Evolutionary conservation across 163 green algal genomes (phyloP).

Genomic region (Scenedesmus sp.): DNA sequence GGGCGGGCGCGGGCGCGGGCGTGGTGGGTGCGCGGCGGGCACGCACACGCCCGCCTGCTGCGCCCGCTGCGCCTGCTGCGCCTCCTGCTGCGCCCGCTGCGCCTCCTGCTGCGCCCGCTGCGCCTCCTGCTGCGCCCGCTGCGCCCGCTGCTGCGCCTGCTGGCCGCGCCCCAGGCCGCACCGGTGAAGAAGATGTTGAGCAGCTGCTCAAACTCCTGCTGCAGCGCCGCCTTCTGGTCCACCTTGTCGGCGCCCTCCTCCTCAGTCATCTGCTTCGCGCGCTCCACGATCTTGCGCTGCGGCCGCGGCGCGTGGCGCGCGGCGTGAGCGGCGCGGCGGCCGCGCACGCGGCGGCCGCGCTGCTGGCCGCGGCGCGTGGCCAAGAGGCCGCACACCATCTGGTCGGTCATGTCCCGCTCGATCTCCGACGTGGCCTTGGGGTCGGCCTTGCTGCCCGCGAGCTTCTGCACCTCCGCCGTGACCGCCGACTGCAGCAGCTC

Average conservation of each 20-base stretch:
- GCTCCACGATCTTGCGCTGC: slow-evolving; percentile 69
- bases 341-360: not conserved
- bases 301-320: too few species aligned
- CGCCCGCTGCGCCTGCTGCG: not conserved
- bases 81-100: not conserved
- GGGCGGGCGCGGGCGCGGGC: too few species aligned
- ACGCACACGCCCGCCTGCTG: not conserved
- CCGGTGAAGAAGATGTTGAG: slow-evolving; percentile 49
- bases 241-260: slow-evolving; percentile 48
- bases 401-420: slow-evolving; percentile 47
- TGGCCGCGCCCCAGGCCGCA: not conserved
- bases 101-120: not conserved
- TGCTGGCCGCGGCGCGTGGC: too few species aligned
- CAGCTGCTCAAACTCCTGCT: slow-evolving; percentile 77
- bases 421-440: slow-evolving; percentile 16
- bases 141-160: not conserved
- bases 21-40: too few species aligned
- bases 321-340: not conserved
- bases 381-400: slow-evolving; percentile 54
- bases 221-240: slow-evolving; percentile 51
- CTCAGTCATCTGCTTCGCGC: slow-evolving; percentile 60
- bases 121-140: not conserved
- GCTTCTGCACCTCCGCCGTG: slow-evolving; percentile 47
- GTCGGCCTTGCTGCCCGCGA: slow-evolving; percentile 39
- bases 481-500: slow-evolving; percentile 48